These are phyloP conservation scores for Collybiopsis confluens DNA, from an alignment of 768 basidiomycete genomes.

Conservation along the genomic window DNA sequence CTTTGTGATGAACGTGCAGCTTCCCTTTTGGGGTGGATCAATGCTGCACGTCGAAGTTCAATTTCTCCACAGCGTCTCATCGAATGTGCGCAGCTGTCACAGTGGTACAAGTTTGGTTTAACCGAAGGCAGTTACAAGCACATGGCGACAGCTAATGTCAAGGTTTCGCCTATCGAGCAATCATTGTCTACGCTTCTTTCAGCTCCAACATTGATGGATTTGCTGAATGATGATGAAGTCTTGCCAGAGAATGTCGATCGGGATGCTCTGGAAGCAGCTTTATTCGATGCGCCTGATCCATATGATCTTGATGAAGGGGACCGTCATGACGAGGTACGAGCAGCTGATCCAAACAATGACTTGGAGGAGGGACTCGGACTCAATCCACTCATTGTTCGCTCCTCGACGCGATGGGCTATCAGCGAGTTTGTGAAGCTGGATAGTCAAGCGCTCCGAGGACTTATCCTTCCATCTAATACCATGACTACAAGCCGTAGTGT, in stretches of 20 bases:
- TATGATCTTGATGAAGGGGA: conserved; percentile 10
- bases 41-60: conserved; percentile 19
- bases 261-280: conserved; percentile 4
- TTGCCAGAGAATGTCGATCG: not conserved
- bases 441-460: conserved; percentile 1
- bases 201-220: conserved; percentile 6
- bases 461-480: not conserved
- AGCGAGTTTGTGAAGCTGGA: conserved; percentile 10
- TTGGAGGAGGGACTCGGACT: no score
- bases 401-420: conserved; percentile 3
- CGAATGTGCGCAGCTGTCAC: conserved; percentile 17
- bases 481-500: no score
- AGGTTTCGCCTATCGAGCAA: no score
- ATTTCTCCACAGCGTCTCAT: conserved; percentile 22
- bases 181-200: no score
- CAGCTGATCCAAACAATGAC: not conserved
- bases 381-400: no score
- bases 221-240: conserved; percentile 9
- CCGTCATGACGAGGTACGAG: not conserved
- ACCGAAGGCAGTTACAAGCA: not conserved
- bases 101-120: not conserved
- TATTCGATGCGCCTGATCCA: conserved; percentile 10
- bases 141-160: not conserved
- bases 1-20: conserved; percentile 25
- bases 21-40: conserved; percentile 22